Percentiles rank a stretch among this genome's conserved stretches.
Conservation (phyloP, 768 basidiomycete species). For the Auriscalpium orientale region DNA sequence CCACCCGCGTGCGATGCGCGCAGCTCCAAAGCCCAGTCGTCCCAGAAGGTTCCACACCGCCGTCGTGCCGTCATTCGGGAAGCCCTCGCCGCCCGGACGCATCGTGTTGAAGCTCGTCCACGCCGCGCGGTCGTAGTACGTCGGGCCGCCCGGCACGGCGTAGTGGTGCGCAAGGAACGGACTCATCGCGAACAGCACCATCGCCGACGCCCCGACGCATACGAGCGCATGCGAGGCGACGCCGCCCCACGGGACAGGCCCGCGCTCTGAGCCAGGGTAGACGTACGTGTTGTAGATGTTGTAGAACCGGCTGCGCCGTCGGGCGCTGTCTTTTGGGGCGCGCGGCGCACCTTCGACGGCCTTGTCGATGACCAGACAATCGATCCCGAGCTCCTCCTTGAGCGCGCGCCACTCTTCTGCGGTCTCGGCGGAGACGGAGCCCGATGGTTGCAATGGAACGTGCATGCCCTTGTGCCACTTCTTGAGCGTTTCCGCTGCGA, state of each 20-base stretch:
- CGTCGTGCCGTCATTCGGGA: slow-evolving; percentile 45
- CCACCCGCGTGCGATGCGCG: slow-evolving; percentile 69
- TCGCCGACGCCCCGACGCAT: slow-evolving; percentile 55
- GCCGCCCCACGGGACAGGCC: slow-evolving; percentile 9
- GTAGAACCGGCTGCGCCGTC: slow-evolving; percentile 53
- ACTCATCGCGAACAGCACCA: slow-evolving; percentile 52
- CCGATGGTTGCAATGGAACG: slow-evolving; percentile 36
- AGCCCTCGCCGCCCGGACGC: slow-evolving; percentile 65
- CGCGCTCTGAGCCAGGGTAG: slow-evolving; percentile 34
- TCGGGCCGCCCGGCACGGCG: slow-evolving; percentile 55
- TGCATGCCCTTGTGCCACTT: slow-evolving; percentile 63
- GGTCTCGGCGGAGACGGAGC: slow-evolving; percentile 59
- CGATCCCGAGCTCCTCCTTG: slow-evolving; percentile 73
- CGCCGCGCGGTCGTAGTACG: slow-evolving; percentile 68
- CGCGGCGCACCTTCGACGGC: slow-evolving; percentile 35
- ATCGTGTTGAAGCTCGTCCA: slow-evolving; percentile 77
- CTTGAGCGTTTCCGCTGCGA: slow-evolving; percentile 52
- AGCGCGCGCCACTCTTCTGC: slow-evolving; percentile 73
- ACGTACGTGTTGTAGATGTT: slow-evolving; percentile 80
- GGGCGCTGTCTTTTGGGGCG: slow-evolving; percentile 15
- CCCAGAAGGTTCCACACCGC: slow-evolving; percentile 67
- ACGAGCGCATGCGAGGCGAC: slow-evolving; percentile 21
- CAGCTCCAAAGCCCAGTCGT: slow-evolving; percentile 67
- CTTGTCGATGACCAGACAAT: slow-evolving; percentile 71
- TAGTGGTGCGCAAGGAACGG: slow-evolving; percentile 53